A percentile compares a stretch with the other conserved stretches of the same genome.
Conservation (phyloP, 441 rosid species). For the Bocquillonia castaneifolia region DNA sequence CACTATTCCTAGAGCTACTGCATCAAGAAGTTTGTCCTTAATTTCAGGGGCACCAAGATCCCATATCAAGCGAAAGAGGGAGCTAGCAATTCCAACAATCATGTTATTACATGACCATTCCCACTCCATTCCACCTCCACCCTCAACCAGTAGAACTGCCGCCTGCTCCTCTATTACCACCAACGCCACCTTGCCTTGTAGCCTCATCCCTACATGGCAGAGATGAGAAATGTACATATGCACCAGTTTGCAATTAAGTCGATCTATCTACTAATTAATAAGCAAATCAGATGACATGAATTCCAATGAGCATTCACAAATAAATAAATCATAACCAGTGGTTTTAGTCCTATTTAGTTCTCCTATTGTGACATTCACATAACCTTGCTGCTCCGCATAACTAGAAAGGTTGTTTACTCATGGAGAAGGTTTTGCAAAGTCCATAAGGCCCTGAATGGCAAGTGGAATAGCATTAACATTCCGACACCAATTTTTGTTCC, state of each 20-base stretch:
- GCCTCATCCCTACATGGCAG: neutral
- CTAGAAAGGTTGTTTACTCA: neutral
- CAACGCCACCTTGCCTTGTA: neutral
- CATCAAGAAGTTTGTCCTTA: neutral
- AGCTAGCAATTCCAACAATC: neutral
- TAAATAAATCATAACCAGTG: neutral
- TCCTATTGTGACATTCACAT: too few species aligned
- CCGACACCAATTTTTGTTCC: neutral
- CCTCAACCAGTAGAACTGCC: neutral
- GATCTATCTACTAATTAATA: too few species aligned
- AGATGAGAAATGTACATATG: neutral
- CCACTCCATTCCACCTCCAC: neutral
- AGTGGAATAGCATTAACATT: neutral
- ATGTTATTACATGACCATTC: neutral
- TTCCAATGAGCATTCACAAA: too few species aligned
- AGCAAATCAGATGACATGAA: too few species aligned
- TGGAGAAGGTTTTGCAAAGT: neutral
- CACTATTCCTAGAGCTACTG: neutral
- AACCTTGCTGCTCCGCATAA: too few species aligned
- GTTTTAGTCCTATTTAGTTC: too few species aligned
- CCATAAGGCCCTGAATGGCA: neutral
- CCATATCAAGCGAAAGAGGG: constrained; percentile 2
- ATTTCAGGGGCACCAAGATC: neutral
- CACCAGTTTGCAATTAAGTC: too few species aligned
- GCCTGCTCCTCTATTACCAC: neutral